These are phyloP conservation scores for Entomortierella lignicola DNA, from an alignment of 192 early-diverging fungal species.

Conservation along the genomic window DNA sequence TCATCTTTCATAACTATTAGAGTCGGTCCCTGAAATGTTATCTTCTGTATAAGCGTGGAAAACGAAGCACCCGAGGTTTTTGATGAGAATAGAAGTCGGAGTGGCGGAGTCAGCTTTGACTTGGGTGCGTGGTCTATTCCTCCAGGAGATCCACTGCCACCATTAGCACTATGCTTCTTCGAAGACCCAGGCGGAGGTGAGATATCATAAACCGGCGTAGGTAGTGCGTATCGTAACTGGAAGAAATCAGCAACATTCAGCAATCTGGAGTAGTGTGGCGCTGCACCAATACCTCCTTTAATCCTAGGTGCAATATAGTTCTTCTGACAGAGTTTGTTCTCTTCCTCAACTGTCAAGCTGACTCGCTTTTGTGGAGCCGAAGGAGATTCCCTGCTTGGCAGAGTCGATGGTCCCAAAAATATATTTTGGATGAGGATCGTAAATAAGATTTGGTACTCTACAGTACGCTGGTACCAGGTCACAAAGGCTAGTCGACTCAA, in stretches of 20 bases:
- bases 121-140: slow-evolving; percentile 5
- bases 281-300: slow-evolving; percentile 25
- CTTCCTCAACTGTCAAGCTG: slow-evolving; percentile 20
- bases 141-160: neutral
- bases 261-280: slow-evolving; percentile 50
- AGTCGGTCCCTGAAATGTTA: slow-evolving; percentile 61
- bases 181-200: slow-evolving; percentile 8
- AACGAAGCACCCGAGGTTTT: slow-evolving; percentile 59
- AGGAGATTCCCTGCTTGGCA: neutral
- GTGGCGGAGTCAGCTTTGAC: slow-evolving; percentile 30
- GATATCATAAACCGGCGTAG: slow-evolving; percentile 24
- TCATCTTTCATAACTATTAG: slow-evolving; percentile 62
- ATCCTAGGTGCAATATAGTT: slow-evolving; percentile 47
- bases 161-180: slow-evolving; percentile 13
- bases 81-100: slow-evolving; percentile 60
- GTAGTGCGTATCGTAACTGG: slow-evolving; percentile 46
- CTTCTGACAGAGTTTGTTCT: slow-evolving; percentile 39
- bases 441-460: slow-evolving; percentile 47
- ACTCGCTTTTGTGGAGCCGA: slow-evolving; percentile 4
- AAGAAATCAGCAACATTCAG: slow-evolving; percentile 56
- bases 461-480: slow-evolving; percentile 47
- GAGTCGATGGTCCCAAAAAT: slow-evolving; percentile 30
- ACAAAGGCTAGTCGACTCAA: slow-evolving; percentile 45
- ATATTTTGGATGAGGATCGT: slow-evolving; percentile 49
- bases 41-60: slow-evolving; percentile 58